These are phyloP conservation scores for Zasmidium cellare DNA, from an alignment of 2,329 filamentous ascomycete genomes.

Conservation along the genomic window DNA sequence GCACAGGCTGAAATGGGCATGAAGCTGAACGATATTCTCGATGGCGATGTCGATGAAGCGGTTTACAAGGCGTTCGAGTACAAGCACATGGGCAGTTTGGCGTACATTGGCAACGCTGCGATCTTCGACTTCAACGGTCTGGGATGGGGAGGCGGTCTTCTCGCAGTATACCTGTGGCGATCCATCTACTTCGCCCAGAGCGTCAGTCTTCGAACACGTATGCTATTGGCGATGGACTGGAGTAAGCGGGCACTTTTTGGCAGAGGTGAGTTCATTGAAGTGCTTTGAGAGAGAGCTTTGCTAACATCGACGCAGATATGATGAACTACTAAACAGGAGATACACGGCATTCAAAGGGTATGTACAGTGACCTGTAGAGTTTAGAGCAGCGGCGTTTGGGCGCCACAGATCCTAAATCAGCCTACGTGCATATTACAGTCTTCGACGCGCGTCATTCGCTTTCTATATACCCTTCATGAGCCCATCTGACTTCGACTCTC, in stretches of 20 bases:
- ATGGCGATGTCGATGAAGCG: conserved; percentile 88
- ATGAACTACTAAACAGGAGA: conserved; percentile 28
- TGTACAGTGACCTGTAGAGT: not conserved
- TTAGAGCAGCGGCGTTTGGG: not conserved
- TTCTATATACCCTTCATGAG: too few species aligned
- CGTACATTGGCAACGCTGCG: conserved; percentile 94
- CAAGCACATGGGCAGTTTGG: conserved; percentile 83
- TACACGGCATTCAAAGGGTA: not conserved
- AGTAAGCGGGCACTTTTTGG: conserved; percentile 94
- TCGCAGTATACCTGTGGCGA: conserved; percentile 95
- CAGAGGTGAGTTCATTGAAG: conserved; percentile 66
- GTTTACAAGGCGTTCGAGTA: conserved; percentile 96
- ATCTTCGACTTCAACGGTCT: conserved; percentile 87
- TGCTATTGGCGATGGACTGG: conserved; percentile 97
- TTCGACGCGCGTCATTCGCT: too few species aligned
- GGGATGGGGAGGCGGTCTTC: conserved; percentile 76
- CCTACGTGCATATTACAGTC: not conserved
- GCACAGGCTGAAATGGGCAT: conserved; percentile 75
- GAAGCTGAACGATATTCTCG: conserved; percentile 73
- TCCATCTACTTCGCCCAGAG: conserved; percentile 97
- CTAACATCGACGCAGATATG: conserved; percentile 28
- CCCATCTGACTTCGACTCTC: too few species aligned
- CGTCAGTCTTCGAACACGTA: conserved; percentile 85
- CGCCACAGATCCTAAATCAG: not conserved
- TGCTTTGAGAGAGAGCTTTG: not conserved